A percentile compares a stretch with the other conserved stretches of the same genome.
Evolutionary conservation across 257 asterid species (phyloP).

Genomic region (Salvia rosmarinus): DNA sequence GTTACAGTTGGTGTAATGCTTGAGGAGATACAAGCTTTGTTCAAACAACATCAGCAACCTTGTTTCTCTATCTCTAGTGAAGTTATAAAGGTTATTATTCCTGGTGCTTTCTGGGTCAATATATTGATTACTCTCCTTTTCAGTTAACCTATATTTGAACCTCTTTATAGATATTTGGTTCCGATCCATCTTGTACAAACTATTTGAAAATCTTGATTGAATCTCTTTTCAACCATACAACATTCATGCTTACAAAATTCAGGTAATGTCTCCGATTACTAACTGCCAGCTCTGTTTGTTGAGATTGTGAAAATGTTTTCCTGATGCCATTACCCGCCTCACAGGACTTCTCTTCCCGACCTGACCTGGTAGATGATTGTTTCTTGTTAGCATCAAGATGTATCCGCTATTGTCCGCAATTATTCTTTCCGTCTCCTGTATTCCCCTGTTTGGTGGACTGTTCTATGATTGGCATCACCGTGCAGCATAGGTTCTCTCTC

Average conservation of each 20-base stretch:
- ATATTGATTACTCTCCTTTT: neutral
- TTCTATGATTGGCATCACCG: slow-evolving; percentile 86
- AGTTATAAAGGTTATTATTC: slow-evolving; percentile 78
- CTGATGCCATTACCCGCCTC: slow-evolving; percentile 32
- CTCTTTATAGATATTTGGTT: slow-evolving; percentile 80
- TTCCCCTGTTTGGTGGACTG: slow-evolving; percentile 91
- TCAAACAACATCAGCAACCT: slow-evolving; percentile 83
- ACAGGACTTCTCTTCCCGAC: slow-evolving; percentile 82
- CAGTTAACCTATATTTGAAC: slow-evolving; percentile 31
- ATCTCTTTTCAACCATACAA: slow-evolving; percentile 85
- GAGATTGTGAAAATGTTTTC: slow-evolving; percentile 7
- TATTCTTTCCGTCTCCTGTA: slow-evolving; percentile 77
- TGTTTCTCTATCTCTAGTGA: slow-evolving; percentile 96
- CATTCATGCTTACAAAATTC: slow-evolving; percentile 71
- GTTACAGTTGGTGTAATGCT: slow-evolving; percentile 91
- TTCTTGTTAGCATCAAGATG: slow-evolving; percentile 96
- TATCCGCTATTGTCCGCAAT: slow-evolving; percentile 95
- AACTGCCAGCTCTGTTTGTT: no score
- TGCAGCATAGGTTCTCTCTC: slow-evolving; percentile 82
- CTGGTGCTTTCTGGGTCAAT: slow-evolving; percentile 23
- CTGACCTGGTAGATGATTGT: slow-evolving; percentile 97
- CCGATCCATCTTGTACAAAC: slow-evolving; percentile 88
- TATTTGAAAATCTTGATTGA: slow-evolving; percentile 82
- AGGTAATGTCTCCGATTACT: slow-evolving; percentile 47
- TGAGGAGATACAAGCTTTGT: slow-evolving; percentile 90